Evolutionary conservation across 257 asterid species (phyloP), one percentile per base, ranked within the genome.

Genomic region (Nicotiana otophora): DNA sequence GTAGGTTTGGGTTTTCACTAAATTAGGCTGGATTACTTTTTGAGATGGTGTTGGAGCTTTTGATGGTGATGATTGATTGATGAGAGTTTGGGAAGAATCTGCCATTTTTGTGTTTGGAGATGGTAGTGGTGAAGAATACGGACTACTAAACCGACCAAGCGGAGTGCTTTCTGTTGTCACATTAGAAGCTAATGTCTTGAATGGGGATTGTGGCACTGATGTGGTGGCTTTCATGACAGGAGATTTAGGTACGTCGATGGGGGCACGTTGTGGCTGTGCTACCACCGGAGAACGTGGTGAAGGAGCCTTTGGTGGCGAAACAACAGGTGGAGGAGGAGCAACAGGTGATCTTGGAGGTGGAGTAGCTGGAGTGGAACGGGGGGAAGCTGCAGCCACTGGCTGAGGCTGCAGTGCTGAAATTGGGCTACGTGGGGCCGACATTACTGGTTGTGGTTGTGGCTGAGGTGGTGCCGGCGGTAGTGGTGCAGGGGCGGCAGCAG

Each of bases 1-100:
- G 57, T 58, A 16, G 16, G 62, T 30, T 12, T 58, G 70, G 30
- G 84, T 34, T 72, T 74, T 82, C 70, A 72, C 66, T 53, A 70
- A 15, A 36, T 57, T 72, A 48, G 80, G 63, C 80, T 51, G 80
- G 42, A 51, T 51, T 34, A 51, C 16, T 11, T 16, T 60, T 6
- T 63, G 70, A 31, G 84, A 54, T 67, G 84, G 61, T 39, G 61
- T 2, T 53, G 81, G 81, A 17, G 54, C 60, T 36, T 61, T 61
- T 9, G 81, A 58, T 55, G 81, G 67, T 70, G 85, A 51, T 58
- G 81, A 79, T 20, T 82, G 81, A 57, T 82, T 75, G 42, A 75
- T 75, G 42, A 51, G 80, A 51, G 15, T 26, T 75, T 51, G 80
- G 42, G 53, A 26, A 75, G 80, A 75, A 26, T 75, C 80, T 26